phyloP scores from a whole-genome alignment of 495 filamentous ascomycete genomes.

The Cairneyella variabilis region DNA sequence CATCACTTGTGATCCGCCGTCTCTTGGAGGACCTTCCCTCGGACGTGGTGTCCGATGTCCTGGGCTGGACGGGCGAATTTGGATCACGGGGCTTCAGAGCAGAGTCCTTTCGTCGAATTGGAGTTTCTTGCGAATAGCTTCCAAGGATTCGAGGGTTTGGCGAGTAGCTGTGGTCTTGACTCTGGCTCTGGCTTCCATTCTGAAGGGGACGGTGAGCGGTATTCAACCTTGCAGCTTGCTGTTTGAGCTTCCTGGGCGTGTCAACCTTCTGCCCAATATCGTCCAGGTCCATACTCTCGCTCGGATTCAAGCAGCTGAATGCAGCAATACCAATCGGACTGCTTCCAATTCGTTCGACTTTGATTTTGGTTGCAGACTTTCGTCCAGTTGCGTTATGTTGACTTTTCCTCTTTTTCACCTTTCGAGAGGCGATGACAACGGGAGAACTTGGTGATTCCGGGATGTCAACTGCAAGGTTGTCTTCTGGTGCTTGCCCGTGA shows the following conservation, averaged over 20 bases:
- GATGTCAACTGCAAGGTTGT: slow-evolving; percentile 7
- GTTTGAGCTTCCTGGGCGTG: slow-evolving; percentile 55
- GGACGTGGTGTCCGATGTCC: slow-evolving; percentile 11
- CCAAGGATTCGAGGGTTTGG: neutral
- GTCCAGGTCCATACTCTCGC: slow-evolving; percentile 72
- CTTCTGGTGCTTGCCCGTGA: neutral
- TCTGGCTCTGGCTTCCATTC: neutral
- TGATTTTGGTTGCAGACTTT: slow-evolving; percentile 8
- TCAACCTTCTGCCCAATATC: slow-evolving; percentile 56
- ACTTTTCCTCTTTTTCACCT: slow-evolving; percentile 16
- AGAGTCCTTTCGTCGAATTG: slow-evolving; percentile 9
- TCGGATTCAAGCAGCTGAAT: slow-evolving; percentile 28
- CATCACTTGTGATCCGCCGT: slow-evolving; percentile 10
- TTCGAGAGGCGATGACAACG: slow-evolving; percentile 31
- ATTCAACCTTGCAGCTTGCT: neutral
- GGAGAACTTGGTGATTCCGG: slow-evolving; percentile 39
- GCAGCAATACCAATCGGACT: slow-evolving; percentile 28
- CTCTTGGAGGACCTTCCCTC: slow-evolving; percentile 13
- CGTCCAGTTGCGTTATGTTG: neutral
- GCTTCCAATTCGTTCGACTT: slow-evolving; percentile 32
- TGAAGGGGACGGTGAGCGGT: neutral
- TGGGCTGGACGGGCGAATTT: slow-evolving; percentile 11
- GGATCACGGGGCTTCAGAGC: slow-evolving; percentile 23
- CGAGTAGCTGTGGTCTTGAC: neutral
- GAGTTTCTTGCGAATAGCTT: neutral